Evolutionary conservation across 2,329 filamentous ascomycete genomes (phyloP).

Genomic region (Trichoderma koningii): DNA sequence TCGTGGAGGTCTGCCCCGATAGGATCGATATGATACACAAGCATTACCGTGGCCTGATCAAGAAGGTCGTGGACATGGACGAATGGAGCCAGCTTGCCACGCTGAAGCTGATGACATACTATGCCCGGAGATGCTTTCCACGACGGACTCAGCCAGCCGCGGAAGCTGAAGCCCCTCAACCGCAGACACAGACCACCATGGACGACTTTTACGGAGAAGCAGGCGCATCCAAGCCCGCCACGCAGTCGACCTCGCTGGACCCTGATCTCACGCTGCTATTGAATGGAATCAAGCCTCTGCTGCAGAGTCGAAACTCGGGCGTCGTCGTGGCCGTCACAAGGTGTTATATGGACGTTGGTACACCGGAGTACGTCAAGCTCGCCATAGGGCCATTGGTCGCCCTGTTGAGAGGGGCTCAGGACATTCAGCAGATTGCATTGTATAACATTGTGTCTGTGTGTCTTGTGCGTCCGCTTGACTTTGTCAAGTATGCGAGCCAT

Average conservation of each 20-base stretch:
- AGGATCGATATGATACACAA: slow-evolving; percentile 86
- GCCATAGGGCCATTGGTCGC: slow-evolving; percentile 85
- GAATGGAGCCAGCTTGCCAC: slow-evolving; percentile 94
- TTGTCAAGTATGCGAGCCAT: slow-evolving; percentile 84
- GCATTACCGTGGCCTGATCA: slow-evolving; percentile 81
- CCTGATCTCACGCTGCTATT: slow-evolving; percentile 82
- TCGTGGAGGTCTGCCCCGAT: slow-evolving; percentile 85
- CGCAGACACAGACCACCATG: slow-evolving; percentile 38
- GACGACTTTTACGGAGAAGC: slow-evolving; percentile 81
- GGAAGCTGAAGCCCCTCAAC: slow-evolving; percentile 32
- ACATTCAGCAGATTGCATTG: slow-evolving; percentile 86
- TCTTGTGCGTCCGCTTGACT: slow-evolving; percentile 72
- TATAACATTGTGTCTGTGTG: slow-evolving; percentile 97
- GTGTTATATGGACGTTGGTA: slow-evolving; percentile 83
- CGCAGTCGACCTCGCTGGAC: slow-evolving; percentile 62
- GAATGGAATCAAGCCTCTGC: slow-evolving; percentile 75
- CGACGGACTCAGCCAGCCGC: slow-evolving; percentile 61
- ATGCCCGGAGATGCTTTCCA: slow-evolving; percentile 87
- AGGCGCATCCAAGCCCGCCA: slow-evolving; percentile 44
- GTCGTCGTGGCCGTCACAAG: slow-evolving; percentile 86
- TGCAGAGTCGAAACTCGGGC: slow-evolving; percentile 90
- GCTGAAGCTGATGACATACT: slow-evolving; percentile 77
- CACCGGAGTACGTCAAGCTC: slow-evolving; percentile 69
- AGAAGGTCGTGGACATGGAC: slow-evolving; percentile 97
- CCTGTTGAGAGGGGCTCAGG: slow-evolving; percentile 78